Evolutionary conservation across 2,329 filamentous ascomycete genomes (phyloP), one percentile per base, ranked within the genome.

Genomic region (Ophiocordyceps sinensis): DNA sequence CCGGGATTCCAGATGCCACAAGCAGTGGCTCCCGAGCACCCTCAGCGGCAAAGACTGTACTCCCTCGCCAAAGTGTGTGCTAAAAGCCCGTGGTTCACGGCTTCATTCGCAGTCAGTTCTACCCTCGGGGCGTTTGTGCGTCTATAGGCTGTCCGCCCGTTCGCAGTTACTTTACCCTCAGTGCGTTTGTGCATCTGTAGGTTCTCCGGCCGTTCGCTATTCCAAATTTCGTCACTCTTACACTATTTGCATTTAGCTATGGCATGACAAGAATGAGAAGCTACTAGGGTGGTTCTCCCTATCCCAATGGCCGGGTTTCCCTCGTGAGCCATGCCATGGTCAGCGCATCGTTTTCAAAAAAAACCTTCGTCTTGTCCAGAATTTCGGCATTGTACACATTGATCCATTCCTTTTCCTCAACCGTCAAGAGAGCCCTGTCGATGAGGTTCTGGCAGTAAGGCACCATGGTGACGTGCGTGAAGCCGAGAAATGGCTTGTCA

Each of bases 401-500:
- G 49, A 98, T 64, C 85, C 89, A 98, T 45, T 73, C 63, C 64
- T 81, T 84, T 66, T 98, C 91, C 12, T 66, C 69, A 5, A 69
- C 66, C 0, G 79, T 87, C 49, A 98, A 64, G 29, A 94, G 66
- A 40, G 58, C 68, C 41, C 73, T 66, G 52, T 96, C 84, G 47
- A 94, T 87, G 48, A 98, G 66, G 46, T 86, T 95, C 45, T 79
- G 76, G 64, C 89, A 95, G 63, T 94, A 87, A 0, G 91, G 91
- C 15, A 89, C 86, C 86, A 98, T 86, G 0, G 91, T 98, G 49
- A 96, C 87, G 60, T 94, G 85, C 66, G 98, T 89, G 51, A 98
- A 98, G 4, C 88, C 87, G 30, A 96, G 68, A 64, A 85, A 98
- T 2, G 88, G 82, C 65, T 94, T 94, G 52, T 94, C 89, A 17